These are phyloP conservation scores for Oryza officinalis DNA, from an alignment of 176 grass and related monocot species.

Conservation along the genomic window DNA sequence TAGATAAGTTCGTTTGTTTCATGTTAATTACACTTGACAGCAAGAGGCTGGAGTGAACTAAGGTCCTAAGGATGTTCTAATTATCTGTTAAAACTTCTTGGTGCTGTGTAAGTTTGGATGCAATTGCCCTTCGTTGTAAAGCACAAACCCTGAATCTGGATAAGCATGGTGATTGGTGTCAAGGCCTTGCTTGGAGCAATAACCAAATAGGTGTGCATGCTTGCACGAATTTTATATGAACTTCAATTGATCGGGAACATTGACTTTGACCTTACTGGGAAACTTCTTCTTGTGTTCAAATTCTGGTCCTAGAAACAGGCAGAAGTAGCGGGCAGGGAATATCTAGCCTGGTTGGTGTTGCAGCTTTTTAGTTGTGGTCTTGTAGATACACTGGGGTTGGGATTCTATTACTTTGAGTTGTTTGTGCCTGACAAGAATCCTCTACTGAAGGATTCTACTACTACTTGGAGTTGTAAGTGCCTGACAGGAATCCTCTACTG, in stretches of 20 bases:
- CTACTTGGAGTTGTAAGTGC: neutral
- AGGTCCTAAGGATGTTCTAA: neutral
- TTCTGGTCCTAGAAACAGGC: neutral
- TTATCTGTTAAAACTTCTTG: neutral
- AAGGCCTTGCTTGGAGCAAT: constrained; percentile 9
- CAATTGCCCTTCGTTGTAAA: neutral
- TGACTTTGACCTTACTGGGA: neutral
- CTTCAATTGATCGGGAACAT: neutral
- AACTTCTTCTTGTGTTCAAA: neutral
- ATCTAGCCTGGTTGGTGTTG: neutral
- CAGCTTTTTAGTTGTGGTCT: neutral
- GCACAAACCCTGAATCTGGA: neutral
- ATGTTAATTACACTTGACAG: neutral
- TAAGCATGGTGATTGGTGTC: neutral
- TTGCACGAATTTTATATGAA: neutral
- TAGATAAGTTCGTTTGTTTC: neutral
- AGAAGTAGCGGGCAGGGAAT: neutral
- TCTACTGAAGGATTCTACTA: neutral
- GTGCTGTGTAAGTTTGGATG: neutral
- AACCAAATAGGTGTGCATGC: neutral
- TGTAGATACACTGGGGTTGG: neutral
- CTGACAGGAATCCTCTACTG: constrained; percentile 34
- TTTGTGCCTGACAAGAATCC: constrained; percentile 23
- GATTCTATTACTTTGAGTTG: constrained; percentile 23
- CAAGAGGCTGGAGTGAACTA: neutral